phyloP scores from a whole-genome alignment of 148 eudicot genomes.

The Simmondsia chinensis region DNA sequence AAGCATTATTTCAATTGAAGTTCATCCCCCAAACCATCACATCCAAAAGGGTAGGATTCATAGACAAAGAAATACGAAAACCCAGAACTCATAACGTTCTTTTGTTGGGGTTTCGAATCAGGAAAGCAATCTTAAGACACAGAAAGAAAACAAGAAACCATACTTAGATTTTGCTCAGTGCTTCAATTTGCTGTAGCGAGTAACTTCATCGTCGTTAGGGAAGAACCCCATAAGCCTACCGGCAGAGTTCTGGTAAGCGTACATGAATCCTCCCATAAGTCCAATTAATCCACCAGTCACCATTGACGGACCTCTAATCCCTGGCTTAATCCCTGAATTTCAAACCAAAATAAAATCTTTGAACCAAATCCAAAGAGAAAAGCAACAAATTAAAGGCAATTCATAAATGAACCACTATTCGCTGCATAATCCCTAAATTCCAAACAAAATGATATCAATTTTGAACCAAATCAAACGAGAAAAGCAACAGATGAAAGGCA shows the following conservation, averaged over 20 bases:
- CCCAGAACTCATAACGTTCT: too few relatives aligned
- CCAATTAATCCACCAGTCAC: conserved; percentile 93
- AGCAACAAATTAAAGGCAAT: not conserved
- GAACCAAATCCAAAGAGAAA: not conserved
- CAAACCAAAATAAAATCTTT: not conserved
- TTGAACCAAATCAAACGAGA: not conserved
- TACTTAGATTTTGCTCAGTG: not conserved
- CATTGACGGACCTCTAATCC: conserved; percentile 88
- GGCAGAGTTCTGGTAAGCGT: conserved; percentile 87
- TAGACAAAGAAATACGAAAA: too few relatives aligned
- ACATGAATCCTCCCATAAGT: conserved; percentile 89
- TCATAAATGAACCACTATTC: too few relatives aligned
- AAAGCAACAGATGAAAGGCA: too few relatives aligned
- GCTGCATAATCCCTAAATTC: too few relatives aligned
- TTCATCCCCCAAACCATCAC: too few relatives aligned
- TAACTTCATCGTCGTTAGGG: conserved; percentile 89
- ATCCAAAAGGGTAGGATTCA: too few relatives aligned
- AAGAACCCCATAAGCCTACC: conserved; percentile 98
- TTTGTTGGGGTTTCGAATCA: too few relatives aligned
- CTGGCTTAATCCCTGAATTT: conserved; percentile 67
- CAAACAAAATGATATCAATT: too few relatives aligned
- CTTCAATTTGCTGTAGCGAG: conserved; percentile 47
- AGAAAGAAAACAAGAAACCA: too few relatives aligned
- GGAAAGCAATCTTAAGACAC: too few relatives aligned
- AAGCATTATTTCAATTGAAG: too few relatives aligned